These are phyloP conservation scores for Aquilaria yunnanensis DNA, from an alignment of 345 rosid species.

Conservation along the genomic window DNA sequence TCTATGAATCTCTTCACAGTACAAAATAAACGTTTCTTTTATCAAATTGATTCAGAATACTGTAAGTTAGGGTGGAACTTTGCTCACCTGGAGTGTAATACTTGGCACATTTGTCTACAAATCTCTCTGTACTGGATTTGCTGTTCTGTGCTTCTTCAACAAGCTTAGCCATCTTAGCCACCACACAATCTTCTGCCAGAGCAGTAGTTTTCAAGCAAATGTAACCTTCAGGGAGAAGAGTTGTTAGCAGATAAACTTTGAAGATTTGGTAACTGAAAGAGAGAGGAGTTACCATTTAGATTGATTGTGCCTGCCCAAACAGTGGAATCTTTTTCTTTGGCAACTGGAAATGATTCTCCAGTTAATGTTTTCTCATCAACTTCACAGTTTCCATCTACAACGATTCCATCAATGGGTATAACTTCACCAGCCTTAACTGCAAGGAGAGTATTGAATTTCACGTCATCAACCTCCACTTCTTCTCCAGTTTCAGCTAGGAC, in stretches of 20 bases:
- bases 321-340: slow-evolving; percentile 55
- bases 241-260: neutral
- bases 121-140: slow-evolving; percentile 67
- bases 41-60: neutral
- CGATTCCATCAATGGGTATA: slow-evolving; percentile 88
- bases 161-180: slow-evolving; percentile 82
- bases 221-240: slow-evolving; percentile 41
- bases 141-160: slow-evolving; percentile 95
- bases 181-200: slow-evolving; percentile 78
- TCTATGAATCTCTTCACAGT: too few species aligned
- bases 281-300: slow-evolving; percentile 45
- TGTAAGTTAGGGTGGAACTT: neutral
- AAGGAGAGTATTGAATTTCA: slow-evolving; percentile 57
- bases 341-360: slow-evolving; percentile 82
- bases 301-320: slow-evolving; percentile 97
- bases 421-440: slow-evolving; percentile 86
- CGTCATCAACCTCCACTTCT: slow-evolving; percentile 64
- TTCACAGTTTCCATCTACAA: slow-evolving; percentile 78
- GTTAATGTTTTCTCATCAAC: slow-evolving; percentile 91
- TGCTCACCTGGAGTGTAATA: slow-evolving; percentile 82
- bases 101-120: slow-evolving; percentile 64
- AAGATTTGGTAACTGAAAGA: neutral
- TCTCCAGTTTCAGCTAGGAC: slow-evolving; percentile 76
- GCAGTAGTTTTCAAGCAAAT: slow-evolving; percentile 67
- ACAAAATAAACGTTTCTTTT: neutral